Evolutionary conservation across 2,329 filamentous ascomycete genomes (phyloP).

Genomic region (Atkinsonella hypoxylon): DNA sequence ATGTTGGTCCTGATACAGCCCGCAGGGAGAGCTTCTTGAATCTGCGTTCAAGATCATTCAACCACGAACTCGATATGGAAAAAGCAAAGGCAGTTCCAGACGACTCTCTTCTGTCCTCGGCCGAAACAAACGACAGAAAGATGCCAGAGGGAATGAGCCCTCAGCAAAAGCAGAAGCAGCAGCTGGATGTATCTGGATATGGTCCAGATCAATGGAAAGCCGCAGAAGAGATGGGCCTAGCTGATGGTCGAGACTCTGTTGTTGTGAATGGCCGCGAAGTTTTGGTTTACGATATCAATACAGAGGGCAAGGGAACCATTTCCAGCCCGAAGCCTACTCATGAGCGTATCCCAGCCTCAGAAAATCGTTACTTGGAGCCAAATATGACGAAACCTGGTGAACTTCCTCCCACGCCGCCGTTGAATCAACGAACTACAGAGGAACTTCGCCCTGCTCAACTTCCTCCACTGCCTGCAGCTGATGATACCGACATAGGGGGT

Average conservation of each 20-base stretch:
- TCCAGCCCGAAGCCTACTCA: slow-evolving; percentile 27
- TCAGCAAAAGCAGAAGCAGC: slow-evolving; percentile 42
- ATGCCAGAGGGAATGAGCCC: background rate
- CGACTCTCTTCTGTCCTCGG: slow-evolving; percentile 6
- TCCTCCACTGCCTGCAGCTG: slow-evolving; percentile 54
- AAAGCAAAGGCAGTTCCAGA: slow-evolving; percentile 37
- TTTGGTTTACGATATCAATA: slow-evolving; percentile 48
- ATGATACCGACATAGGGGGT: slow-evolving; percentile 75
- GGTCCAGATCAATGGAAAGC: slow-evolving; percentile 65
- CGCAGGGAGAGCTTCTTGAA: slow-evolving; percentile 25
- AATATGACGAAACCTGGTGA: slow-evolving; percentile 29
- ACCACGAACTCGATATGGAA: slow-evolving; percentile 44
- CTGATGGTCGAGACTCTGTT: slow-evolving; percentile 58
- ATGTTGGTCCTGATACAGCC: slow-evolving; percentile 17
- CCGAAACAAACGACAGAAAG: slow-evolving; percentile 2
- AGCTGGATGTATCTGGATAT: slow-evolving; percentile 66
- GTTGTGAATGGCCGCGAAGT: slow-evolving; percentile 60
- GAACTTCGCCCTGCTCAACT: slow-evolving; percentile 56
- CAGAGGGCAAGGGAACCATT: slow-evolving; percentile 52
- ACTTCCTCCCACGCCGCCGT: slow-evolving; percentile 46
- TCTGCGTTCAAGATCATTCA: slow-evolving; percentile 45
- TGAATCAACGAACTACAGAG: slow-evolving; percentile 49
- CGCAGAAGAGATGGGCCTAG: slow-evolving; percentile 47
- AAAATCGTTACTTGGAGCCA: slow-evolving; percentile 20
- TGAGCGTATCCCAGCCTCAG: slow-evolving; percentile 13